Evolutionary conservation across 441 rosid genomes (phyloP), one percentile per base, ranked within the genome.

Genomic region (Syzygium malaccense): DNA sequence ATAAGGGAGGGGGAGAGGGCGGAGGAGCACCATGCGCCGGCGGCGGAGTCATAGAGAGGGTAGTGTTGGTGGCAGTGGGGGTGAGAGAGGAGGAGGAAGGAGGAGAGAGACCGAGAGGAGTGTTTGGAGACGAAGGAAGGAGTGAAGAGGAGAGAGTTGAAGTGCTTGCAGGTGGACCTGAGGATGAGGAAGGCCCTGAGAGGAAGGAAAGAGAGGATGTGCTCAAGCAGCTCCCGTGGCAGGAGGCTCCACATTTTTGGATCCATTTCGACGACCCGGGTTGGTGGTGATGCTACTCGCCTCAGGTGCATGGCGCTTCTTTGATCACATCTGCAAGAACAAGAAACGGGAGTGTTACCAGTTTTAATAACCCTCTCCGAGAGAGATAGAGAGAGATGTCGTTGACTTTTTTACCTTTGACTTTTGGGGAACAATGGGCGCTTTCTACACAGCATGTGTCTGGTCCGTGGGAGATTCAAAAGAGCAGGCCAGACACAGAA

Each of bases 71-170:
- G 54, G 51, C 93, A 93, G 85, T 95, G 97, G 88, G 99, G 98
- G 83, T 96, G 98, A 78, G 97, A 96, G 86, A 97, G 95, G 86
- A 97, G 89, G 87, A 97, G 94, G 86, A 96, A 95, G 1, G 97
- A 93, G 90, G 98, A 93, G 88, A 93, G 90, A 66, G 94, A 88
- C n/a, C 91, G 90, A 87, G 91, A 89, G 88, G 95, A 91, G 92
- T 88, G 93, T 60, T 89, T 95, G 89, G 99, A 95, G 57, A 93
- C 89, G 91, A 95, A 95, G 66, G 91, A 78, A 56, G 95, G 95
- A 41, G 96, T 93, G 87, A 89, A 93, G 3, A 92, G 45, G 25
- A 95, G 96, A 86, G 98, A 93, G 37, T 90, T 90, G 93, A 95
- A 95, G 88, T 87, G 94, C 89, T 94, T 94, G 86, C 97, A 95